Evolutionary conservation across 768 basidiomycete genomes (phyloP).

Genomic region (Gymnopilus junonius): DNA sequence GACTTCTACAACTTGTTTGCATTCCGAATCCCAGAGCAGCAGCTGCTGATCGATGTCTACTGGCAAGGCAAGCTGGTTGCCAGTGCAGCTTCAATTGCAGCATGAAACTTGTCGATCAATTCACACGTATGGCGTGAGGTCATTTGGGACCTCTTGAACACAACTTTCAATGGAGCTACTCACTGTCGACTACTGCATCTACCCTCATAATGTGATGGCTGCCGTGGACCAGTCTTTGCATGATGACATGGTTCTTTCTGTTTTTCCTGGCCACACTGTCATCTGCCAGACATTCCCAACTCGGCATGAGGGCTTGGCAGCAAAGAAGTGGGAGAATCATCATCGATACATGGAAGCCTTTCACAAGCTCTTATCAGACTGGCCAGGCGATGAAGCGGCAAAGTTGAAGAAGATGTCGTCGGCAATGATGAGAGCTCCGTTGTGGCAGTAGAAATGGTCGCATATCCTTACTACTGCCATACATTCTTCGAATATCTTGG

Average conservation of each 20-base stretch:
- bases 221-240: neutral
- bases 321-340: constrained; percentile 5
- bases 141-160: constrained; percentile 19
- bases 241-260: constrained; percentile 8
- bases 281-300: neutral
- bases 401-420: too few species aligned
- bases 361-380: too few species aligned
- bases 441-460: neutral
- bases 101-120: neutral
- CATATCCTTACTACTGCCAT: constrained; percentile 10
- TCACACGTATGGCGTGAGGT: neutral
- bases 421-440: neutral
- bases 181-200: constrained; percentile 7
- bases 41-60: neutral
- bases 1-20: neutral
- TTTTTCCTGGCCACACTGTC: neutral
- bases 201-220: neutral
- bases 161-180: constrained; percentile 19
- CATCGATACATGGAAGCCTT: constrained; percentile 8
- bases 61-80: neutral
- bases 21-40: neutral
- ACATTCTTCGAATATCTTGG: constrained; percentile 7
- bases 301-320: neutral
- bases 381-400: too few species aligned
- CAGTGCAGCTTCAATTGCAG: neutral